Evolutionary conservation across 2,329 filamentous ascomycete species (phyloP).

Genomic region (Gnomoniopsis smithogilvyi): DNA sequence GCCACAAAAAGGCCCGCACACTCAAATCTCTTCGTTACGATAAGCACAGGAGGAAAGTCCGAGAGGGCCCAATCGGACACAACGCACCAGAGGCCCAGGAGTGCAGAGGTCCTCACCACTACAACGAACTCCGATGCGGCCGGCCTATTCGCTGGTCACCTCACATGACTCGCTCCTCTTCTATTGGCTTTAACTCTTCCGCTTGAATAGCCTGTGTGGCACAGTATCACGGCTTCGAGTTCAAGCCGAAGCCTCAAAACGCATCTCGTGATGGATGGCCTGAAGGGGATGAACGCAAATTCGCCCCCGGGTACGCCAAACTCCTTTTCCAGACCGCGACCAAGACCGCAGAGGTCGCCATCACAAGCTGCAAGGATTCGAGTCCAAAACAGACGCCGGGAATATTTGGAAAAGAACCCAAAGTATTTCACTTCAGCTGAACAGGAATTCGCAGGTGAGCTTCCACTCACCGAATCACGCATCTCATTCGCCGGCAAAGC

Average conservation of each 20-base stretch:
- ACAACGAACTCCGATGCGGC: no score
- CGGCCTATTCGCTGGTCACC: not conserved
- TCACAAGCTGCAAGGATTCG: constrained; percentile 45
- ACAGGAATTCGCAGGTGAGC: constrained; percentile 52
- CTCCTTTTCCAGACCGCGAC: constrained; percentile 36
- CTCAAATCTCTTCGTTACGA: not conserved
- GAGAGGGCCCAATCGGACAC: not conserved
- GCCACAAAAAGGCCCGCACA: not conserved
- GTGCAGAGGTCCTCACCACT: not conserved
- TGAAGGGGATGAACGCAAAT: not conserved
- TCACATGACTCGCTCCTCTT: not conserved
- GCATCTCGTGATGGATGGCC: not conserved
- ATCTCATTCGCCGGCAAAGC: not conserved
- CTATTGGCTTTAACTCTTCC: no score
- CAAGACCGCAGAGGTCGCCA: constrained; percentile 41
- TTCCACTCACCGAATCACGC: not conserved
- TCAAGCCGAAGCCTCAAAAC: not conserved
- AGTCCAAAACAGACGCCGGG: constrained; percentile 72
- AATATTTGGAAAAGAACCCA: constrained; percentile 70
- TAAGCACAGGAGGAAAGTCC: not conserved
- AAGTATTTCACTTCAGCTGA: constrained; percentile 63
- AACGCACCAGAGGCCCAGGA: not conserved
- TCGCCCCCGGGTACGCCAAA: constrained; percentile 1
- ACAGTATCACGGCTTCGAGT: no score
- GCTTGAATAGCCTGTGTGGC: no score